Evolutionary conservation across 2,329 filamentous ascomycete species (phyloP).

Genomic region (Calonectria hongkongensis): DNA sequence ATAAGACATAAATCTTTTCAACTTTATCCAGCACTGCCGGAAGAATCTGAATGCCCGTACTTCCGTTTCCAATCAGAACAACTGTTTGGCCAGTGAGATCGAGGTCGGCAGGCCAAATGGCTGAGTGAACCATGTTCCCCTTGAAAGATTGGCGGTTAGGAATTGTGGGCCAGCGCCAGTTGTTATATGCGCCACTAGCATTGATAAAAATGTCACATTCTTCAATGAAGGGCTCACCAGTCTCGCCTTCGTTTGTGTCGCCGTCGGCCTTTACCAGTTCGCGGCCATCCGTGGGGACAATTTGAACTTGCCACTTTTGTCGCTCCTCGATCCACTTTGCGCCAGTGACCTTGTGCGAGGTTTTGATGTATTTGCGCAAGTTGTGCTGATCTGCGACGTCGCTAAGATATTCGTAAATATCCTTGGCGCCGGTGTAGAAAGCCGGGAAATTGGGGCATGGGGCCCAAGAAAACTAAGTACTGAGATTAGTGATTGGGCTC

Average conservation of each 20-base stretch:
- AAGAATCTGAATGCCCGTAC: neutral
- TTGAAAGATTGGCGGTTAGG: neutral
- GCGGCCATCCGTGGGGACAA: neutral
- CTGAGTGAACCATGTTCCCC: neutral
- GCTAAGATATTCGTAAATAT: neutral
- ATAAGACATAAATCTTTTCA: neutral
- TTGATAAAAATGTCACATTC: slow-evolving; percentile 6
- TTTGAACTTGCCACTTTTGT: neutral
- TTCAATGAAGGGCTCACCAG: neutral
- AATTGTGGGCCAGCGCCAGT: slow-evolving; percentile 9
- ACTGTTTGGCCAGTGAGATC: neutral
- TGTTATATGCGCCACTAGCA: neutral
- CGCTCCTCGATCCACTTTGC: slow-evolving; percentile 12
- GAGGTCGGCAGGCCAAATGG: neutral
- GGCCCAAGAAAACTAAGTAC: neutral
- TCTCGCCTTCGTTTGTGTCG: neutral
- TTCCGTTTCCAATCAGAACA: neutral
- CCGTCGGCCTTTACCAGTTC: neutral
- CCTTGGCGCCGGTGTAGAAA: neutral
- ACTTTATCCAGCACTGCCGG: neutral
- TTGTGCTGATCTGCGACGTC: neutral
- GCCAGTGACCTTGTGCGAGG: neutral
- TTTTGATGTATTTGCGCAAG: neutral
- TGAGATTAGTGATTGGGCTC: neutral
- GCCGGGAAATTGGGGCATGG: neutral